These are phyloP conservation scores for Xylariaceae sp. DNA, from an alignment of 2,329 filamentous ascomycete species.

Conservation along the genomic window DNA sequence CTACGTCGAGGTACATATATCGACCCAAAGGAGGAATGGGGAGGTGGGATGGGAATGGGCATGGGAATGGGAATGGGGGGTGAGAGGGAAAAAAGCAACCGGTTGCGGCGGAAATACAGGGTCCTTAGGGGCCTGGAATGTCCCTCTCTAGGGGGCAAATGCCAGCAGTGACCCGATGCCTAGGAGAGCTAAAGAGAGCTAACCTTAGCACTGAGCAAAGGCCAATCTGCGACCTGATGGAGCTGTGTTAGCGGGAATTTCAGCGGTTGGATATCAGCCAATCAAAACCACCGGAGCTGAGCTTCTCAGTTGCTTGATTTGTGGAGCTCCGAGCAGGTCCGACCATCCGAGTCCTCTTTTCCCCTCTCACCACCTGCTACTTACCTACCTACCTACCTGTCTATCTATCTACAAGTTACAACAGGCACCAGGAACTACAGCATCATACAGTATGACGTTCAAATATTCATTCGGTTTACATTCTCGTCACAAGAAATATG, in stretches of 20 bases:
- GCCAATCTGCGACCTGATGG: constrained; percentile 1
- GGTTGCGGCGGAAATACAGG: constrained; percentile 12
- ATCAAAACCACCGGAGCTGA: constrained; percentile 5
- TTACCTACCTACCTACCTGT: too few species aligned
- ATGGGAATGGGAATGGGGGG: too few species aligned
- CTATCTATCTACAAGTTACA: too few species aligned
- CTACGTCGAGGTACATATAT: constrained; percentile 2
- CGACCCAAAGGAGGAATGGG: constrained; percentile 6
- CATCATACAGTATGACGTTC: too few species aligned
- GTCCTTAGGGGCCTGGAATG: neutral
- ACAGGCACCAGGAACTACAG: too few species aligned
- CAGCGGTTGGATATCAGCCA: constrained; percentile 16
- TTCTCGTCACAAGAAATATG: too few species aligned
- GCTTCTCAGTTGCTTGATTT: too few species aligned
- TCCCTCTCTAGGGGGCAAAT: neutral
- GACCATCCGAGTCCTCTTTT: too few species aligned
- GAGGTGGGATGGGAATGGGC: constrained; percentile 9
- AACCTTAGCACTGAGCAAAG: neutral
- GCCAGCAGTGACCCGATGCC: neutral
- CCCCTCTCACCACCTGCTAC: too few species aligned
- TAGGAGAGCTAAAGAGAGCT: too few species aligned
- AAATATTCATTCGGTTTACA: too few species aligned
- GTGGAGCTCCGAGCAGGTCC: too few species aligned
- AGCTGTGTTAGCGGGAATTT: constrained; percentile 5
- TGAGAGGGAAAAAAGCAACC: constrained; percentile 13